These are phyloP conservation scores for sweet orange (Citrus sinensis) DNA, from an alignment of 345 rosid species.

Conservation along the genomic window DVS_A1.0 CM039162.1:18569001-18569500, in stretches of 20 bases:
- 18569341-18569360: neutral
- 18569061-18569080: neutral
- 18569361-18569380: neutral
- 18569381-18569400: neutral
- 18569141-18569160: slow-evolving; percentile 2
- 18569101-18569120: slow-evolving; percentile 5
- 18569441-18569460: too few relatives aligned
- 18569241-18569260: neutral
- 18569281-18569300: neutral
- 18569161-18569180: neutral
- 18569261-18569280: neutral
- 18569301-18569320: neutral
- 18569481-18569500: neutral
- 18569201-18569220: neutral
- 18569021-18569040: neutral
- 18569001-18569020: slow-evolving; percentile 7
- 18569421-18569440: accelerated
- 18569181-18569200: neutral
- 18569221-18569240: neutral
- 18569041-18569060: slow-evolving; percentile 6
- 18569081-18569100: neutral
- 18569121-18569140: neutral
- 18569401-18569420: too few relatives aligned
- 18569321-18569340: neutral
- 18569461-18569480: too few relatives aligned